Evolutionary conservation across 106 monocot genomes (phyloP), one percentile per base, ranked within the genome.

Genomic region (Dendrobium huoshanense): DNA sequence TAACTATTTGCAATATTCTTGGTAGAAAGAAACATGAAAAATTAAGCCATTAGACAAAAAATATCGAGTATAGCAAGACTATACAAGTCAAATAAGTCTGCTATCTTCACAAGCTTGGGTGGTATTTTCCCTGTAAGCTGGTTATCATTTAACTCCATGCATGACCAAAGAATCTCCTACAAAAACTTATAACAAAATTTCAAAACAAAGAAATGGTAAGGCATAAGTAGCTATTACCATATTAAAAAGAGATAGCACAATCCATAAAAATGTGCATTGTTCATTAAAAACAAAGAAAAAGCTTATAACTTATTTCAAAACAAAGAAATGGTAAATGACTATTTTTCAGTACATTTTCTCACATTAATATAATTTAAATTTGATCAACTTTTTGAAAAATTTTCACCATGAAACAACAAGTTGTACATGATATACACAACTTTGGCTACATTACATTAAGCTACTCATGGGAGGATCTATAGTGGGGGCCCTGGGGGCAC

Each of bases 101-200:
- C 87, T 20, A 90, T 83, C 78, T 80, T 88, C 49, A 90, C 93
- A 65, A 93, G 93, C 77, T 93, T 90, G 31, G 93, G 77, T 15
- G 92, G 92, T 86, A 92, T 88, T 16, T 27, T 68, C 49, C 92
- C 92, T 27, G 82, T 85, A 47, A 98, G 87, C 75, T 85, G 79
- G 73, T 98, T 98, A 44, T 94, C 94, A 84, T 98, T 94, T 42
- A 98, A 78, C 59, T 98, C 97, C 89, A 94, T 98, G 89, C 76
- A 87, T 18, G 40, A 48, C 55, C 68, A 49, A 31, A 42, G 7
- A 40, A 37, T 72, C 40, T 33, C n/a, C 41, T 0, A 40, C 2
- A 17, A 11, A 72, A 42, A 13, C 2, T 64, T 49, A 1, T n/a
- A 20, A 2, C 19, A 37, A 24, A 41, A 84, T 77, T 8, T 72